Evolutionary conservation across 768 basidiomycete genomes (phyloP), one percentile per base, ranked within the genome.

Genomic region (Lactarius deliciosus): DNA sequence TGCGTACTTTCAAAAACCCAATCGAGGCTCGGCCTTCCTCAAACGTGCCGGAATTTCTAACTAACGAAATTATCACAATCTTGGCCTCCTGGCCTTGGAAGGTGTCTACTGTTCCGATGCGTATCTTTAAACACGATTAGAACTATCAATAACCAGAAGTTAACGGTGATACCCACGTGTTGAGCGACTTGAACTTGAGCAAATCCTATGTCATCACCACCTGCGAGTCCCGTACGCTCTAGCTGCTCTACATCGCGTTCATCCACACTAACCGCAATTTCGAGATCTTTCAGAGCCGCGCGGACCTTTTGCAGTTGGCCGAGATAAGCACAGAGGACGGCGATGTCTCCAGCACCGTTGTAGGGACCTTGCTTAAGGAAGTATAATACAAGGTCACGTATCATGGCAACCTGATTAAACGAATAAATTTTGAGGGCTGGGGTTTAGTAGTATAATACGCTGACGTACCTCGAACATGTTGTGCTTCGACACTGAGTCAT

Each of bases 21-120:
- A 92, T 91, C 10, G 76, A 73, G 1, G 71, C 71, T 2, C 60
- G 5, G 7, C 72, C 75, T 38, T 80, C 78, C 15, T 77, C 77
- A 11, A 76, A 75, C 2, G 80, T 79, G 9, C 90, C 89, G 0
- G 84, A 80, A 71, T 92, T 92, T 54, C 91, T 79, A 13, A 92
- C 90, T 15, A 91, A 79, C 0, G 89, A 90, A 11, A 92, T 78
- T 32, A 92, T 89, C 38, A 92, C 83, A 60, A 92, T 82, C 79
- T 81, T 83, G 2, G 83, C 86, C 77, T 90, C 89, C 65, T 88
- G 85, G 3, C 89, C 91, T 75, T 92, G 91, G 72, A 85, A 92
- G 60, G 87, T 91, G 69, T 93, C 90, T 2, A 92, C 83, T 0
- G 90, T 92, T 8, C 91, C 83, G 8, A 92, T 77, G 10, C 83